These are phyloP conservation scores for Pterothamnion heteromorphum DNA, from an alignment of 31 red algal genomes.

Conservation along the genomic window DNA sequence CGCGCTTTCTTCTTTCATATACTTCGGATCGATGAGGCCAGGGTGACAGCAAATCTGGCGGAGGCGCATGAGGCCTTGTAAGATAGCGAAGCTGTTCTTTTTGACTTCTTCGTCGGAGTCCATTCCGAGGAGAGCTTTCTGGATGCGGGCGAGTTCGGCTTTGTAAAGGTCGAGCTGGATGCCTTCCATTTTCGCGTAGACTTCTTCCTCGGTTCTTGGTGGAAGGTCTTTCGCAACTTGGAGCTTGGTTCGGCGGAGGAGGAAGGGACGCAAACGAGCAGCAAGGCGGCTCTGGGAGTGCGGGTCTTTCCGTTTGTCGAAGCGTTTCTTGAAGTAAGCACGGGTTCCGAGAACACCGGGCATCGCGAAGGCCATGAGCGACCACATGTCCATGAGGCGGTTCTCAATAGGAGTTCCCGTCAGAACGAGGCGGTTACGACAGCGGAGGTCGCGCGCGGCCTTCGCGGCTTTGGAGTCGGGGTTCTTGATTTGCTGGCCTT, in stretches of 20 bases:
- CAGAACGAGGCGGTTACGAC: conserved; percentile 83
- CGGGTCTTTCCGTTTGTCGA: conserved; percentile 85
- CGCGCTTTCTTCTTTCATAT: no score
- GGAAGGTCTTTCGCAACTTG: conserved; percentile 98
- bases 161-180: no score
- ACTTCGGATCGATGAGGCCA: no score
- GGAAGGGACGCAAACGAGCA: conserved; percentile 91
- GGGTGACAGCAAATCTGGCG: no score
- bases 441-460: conserved; percentile 73
- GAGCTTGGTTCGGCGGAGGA: conserved; percentile 88
- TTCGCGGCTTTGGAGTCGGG: conserved; percentile 71
- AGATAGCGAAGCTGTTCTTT: no score
- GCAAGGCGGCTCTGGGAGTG: conserved; percentile 74
- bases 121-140: no score
- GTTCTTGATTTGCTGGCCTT: conserved; percentile 99
- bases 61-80: no score
- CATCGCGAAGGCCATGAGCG: conserved; percentile 97
- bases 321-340: conserved; percentile 94
- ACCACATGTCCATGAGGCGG: conserved; percentile 97
- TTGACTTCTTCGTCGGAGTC: no score
- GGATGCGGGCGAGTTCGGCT: no score
- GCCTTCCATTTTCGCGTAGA: no score
- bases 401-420: conserved; percentile 99
- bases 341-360: conserved; percentile 96
- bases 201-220: conserved; percentile 87